Evolutionary conservation across 1,284 basidiomycete genomes (phyloP).

Genomic region (Irpex rosettiformis): DNA sequence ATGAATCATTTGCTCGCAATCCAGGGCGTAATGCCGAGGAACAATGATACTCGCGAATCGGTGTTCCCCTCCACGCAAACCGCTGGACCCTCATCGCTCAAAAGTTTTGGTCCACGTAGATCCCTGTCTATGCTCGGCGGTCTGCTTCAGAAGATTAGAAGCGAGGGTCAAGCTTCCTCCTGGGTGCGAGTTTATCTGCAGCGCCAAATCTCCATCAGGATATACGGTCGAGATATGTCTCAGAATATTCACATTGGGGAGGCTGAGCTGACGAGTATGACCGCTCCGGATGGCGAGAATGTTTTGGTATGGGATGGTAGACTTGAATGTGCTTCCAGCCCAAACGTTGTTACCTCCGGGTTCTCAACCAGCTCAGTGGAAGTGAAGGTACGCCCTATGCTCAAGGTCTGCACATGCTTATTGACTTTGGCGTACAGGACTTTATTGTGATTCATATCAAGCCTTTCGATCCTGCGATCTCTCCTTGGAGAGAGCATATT

Average conservation of each 20-base stretch:
- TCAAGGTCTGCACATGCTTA: neutral
- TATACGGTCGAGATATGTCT: constrained; percentile 29
- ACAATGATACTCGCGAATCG: neutral
- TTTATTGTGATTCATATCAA: constrained; percentile 41
- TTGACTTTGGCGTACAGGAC: constrained; percentile 37
- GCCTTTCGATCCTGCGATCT: constrained; percentile 33
- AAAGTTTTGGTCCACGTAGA: neutral
- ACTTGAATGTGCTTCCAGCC: neutral
- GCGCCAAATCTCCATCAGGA: constrained; percentile 35
- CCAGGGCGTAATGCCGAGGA: neutral
- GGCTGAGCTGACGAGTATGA: constrained; percentile 27
- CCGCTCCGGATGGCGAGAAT: neutral
- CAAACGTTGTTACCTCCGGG: neutral
- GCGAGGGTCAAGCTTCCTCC: neutral
- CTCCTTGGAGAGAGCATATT: constrained; percentile 34
- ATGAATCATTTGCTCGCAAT: neutral
- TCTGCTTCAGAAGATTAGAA: neutral
- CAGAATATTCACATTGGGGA: constrained; percentile 36
- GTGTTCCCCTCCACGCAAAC: neutral
- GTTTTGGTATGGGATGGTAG: neutral
- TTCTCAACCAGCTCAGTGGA: neutral
- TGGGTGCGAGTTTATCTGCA: constrained; percentile 38
- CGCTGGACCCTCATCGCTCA: neutral
- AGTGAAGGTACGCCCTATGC: neutral
- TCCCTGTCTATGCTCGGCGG: neutral